These are phyloP conservation scores for Xerocomellus intermedius DNA, from an alignment of 768 basidiomycete species.

Conservation along the genomic window DNA sequence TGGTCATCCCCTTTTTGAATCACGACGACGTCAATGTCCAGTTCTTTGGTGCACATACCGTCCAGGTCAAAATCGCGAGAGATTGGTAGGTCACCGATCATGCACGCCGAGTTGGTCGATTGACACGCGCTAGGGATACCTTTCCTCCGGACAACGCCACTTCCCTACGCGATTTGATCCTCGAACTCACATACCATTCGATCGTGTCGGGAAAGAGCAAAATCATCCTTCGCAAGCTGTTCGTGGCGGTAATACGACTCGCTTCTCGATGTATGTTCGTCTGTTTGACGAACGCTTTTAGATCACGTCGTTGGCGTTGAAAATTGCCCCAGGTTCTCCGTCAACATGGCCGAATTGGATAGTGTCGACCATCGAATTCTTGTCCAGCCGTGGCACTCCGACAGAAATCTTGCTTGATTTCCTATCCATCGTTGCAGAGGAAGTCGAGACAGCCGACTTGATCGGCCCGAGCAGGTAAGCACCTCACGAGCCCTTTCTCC, in stretches of 20 bases:
- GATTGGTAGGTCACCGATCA: conserved; percentile 65
- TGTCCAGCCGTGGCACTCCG: conserved; percentile 59
- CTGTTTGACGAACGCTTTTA: conserved; percentile 25
- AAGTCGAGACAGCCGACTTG: conserved; percentile 73
- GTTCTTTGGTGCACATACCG: conserved; percentile 93
- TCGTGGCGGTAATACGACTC: conserved; percentile 63
- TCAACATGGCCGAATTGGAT: conserved; percentile 79
- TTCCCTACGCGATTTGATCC: conserved; percentile 60
- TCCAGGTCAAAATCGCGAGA: conserved; percentile 89
- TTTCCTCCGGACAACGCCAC: conserved; percentile 63
- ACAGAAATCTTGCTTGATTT: conserved; percentile 69
- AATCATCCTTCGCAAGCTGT: conserved; percentile 82
- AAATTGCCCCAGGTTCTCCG: conserved; percentile 58
- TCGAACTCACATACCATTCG: conserved; percentile 68
- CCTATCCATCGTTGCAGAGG: conserved; percentile 81
- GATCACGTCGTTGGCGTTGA: conserved; percentile 70
- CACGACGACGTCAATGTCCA: conserved; percentile 79
- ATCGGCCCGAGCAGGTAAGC: conserved; percentile 69
- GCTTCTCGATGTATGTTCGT: neutral
- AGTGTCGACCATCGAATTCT: conserved; percentile 54
- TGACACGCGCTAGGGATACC: conserved; percentile 54
- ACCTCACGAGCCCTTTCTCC: conserved; percentile 9
- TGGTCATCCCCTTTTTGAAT: conserved; percentile 73
- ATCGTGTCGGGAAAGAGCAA: conserved; percentile 57
- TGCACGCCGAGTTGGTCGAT: neutral